Conservation (phyloP, 1,139 yeast species). For the Wickerhamomyces sp. region DNA sequence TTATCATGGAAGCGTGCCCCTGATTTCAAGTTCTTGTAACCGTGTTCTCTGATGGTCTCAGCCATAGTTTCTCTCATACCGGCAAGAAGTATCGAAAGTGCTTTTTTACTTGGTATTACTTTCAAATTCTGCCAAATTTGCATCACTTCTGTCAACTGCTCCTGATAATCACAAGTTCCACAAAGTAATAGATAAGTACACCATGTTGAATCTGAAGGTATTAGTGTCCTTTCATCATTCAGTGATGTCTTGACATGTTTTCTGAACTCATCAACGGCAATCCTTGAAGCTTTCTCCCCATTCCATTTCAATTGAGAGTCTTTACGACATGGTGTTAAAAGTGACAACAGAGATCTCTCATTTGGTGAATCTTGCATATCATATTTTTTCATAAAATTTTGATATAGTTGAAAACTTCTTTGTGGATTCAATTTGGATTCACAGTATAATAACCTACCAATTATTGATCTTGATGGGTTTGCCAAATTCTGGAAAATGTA, state of each 20-base stretch:
- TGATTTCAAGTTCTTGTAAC: constrained; percentile 23
- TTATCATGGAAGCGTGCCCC: too few relatives aligned
- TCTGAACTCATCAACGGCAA: constrained; percentile 56
- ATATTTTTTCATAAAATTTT: constrained; percentile 9
- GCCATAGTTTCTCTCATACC: constrained; percentile 37
- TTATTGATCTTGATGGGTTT: constrained; percentile 11
- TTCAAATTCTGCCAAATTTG: constrained; percentile 55
- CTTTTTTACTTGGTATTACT: constrained; percentile 38
- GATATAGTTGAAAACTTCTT: constrained; percentile 33
- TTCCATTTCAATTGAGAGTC: constrained; percentile 37
- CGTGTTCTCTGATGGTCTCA: constrained; percentile 36
- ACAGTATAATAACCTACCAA: constrained; percentile 33
- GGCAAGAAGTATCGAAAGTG: constrained; percentile 33
- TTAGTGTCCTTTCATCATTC: constrained; percentile 29
- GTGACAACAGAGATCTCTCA: constrained; percentile 37
- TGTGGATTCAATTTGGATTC: constrained; percentile 39
- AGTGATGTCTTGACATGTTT: constrained; percentile 27
- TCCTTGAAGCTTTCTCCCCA: constrained; percentile 49
- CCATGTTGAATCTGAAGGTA: constrained; percentile 47
- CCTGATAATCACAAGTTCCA: constrained; percentile 40
- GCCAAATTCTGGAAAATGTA: constrained; percentile 14
- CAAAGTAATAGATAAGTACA: constrained; percentile 46
- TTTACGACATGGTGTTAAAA: constrained; percentile 35
- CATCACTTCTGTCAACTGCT: constrained; percentile 47
- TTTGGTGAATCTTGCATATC: constrained; percentile 28